Percentiles rank a stretch among this genome's conserved stretches.
Evolutionary conservation across 768 basidiomycete genomes (phyloP).

Genomic region (Boletus speciosus): DNA sequence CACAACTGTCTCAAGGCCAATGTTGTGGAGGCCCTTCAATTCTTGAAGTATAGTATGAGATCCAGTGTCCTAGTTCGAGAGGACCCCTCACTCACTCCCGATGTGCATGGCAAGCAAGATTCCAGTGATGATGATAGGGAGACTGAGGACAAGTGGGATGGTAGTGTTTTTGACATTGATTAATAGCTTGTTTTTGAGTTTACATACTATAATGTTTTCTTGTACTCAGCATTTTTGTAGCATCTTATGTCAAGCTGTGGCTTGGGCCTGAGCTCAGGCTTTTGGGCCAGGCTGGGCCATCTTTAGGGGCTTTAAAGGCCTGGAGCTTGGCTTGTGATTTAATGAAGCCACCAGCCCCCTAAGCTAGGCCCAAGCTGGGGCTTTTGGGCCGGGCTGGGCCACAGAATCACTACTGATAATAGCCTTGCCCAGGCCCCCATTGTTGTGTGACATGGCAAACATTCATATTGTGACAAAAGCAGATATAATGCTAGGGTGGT

Average conservation of each 20-base stretch:
- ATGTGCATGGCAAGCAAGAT: background rate
- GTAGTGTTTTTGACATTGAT: background rate
- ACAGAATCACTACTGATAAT: background rate
- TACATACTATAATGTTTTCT: background rate
- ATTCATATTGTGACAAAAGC: too few relatives aligned
- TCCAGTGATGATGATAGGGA: background rate
- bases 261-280: background rate
- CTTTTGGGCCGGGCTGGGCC: background rate
- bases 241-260: background rate
- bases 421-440: too few relatives aligned
- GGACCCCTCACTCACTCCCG: background rate
- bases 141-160: slow-evolving; percentile 3
- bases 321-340: background rate
- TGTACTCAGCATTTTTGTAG: too few relatives aligned
- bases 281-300: background rate
- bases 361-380: background rate
- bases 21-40: background rate
- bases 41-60: background rate
- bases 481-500: too few relatives aligned
- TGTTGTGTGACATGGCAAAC: too few relatives aligned
- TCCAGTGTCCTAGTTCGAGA: background rate
- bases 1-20: slow-evolving; percentile 4
- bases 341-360: background rate
- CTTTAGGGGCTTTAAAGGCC: background rate
- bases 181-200: background rate